Evolutionary conservation across 805 yeast genomes (phyloP).

Genomic region (Starmerella etchellsii): DNA sequence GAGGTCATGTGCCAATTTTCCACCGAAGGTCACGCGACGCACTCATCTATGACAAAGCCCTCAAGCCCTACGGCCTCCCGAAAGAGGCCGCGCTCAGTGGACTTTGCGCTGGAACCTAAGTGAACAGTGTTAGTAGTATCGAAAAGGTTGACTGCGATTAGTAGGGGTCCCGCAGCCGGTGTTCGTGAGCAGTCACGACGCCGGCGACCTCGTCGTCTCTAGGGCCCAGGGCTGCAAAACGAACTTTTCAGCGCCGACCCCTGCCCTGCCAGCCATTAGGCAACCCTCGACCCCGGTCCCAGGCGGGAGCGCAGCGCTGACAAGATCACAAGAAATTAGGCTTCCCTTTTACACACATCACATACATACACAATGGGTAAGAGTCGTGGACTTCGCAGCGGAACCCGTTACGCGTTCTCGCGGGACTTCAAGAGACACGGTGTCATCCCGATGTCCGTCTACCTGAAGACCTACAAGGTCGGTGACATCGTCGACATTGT

Average conservation of each 20-base stretch:
- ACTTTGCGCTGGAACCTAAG: no score
- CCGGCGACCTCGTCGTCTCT: no score
- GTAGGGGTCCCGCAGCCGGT: no score
- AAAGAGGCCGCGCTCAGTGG: no score
- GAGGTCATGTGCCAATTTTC: no score
- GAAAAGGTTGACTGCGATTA: no score
- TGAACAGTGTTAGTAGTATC: no score
- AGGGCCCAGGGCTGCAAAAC: constrained; percentile 8
- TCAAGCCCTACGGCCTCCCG: no score
- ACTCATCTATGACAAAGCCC: neutral
- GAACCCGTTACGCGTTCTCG: constrained; percentile 99
- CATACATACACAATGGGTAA: constrained; percentile 21
- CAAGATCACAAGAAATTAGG: constrained; percentile 4
- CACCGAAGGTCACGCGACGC: constrained; percentile 2
- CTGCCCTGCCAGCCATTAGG: constrained; percentile 1
- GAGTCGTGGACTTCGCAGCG: constrained; percentile 98
- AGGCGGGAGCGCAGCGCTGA: neutral
- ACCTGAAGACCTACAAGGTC: constrained; percentile 95
- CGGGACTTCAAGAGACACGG: constrained; percentile 99
- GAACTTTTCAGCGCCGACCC: neutral
- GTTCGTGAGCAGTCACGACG: no score
- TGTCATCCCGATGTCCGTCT: constrained; percentile 83
- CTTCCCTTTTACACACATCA: neutral
- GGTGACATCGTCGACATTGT: constrained; percentile 99
- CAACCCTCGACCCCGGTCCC: neutral